phyloP scores from a whole-genome alignment of 1,284 basidiomycete species.

The Polyporus tsugae region DNA sequence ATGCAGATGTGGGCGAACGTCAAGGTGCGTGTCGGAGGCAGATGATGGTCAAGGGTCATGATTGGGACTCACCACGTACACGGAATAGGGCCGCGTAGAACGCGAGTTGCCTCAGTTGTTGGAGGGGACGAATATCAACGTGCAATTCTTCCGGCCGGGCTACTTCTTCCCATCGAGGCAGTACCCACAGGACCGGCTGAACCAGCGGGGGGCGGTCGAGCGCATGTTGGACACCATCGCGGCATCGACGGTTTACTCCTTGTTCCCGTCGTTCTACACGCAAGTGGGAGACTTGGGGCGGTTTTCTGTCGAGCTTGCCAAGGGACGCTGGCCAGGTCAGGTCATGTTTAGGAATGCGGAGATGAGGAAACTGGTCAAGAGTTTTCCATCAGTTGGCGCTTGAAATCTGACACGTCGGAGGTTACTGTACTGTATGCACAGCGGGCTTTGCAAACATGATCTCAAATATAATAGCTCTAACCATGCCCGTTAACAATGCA shows the following conservation, averaged over 20 bases:
- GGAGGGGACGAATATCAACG: conserved; percentile 33
- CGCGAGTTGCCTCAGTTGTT: conserved; percentile 37
- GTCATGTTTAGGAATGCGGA: conserved; percentile 36
- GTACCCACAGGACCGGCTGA: conserved; percentile 40
- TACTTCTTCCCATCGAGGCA: conserved; percentile 44
- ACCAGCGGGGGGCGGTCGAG: conserved; percentile 37
- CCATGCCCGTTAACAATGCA: no score
- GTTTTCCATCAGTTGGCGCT: conserved; percentile 13
- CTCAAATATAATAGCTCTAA: no score
- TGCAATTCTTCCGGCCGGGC: conserved; percentile 41
- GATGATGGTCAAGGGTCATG: background rate
- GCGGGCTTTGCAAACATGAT: no score
- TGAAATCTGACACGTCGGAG: no score
- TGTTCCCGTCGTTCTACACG: conserved; percentile 25
- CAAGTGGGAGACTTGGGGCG: conserved; percentile 37
- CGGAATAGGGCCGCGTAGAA: conserved; percentile 42
- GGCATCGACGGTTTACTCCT: conserved; percentile 23
- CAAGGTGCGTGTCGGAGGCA: conserved; percentile 39
- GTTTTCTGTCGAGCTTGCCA: conserved; percentile 42
- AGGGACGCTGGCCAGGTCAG: conserved; percentile 42
- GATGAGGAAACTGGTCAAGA: conserved; percentile 33
- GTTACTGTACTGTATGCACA: background rate
- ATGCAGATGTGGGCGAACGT: conserved; percentile 43
- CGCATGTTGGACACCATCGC: conserved; percentile 31
- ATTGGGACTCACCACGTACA: background rate